Conservation (phyloP, 163 green algal genomes). For the Chlamydomonas reinhardtii region DNA sequence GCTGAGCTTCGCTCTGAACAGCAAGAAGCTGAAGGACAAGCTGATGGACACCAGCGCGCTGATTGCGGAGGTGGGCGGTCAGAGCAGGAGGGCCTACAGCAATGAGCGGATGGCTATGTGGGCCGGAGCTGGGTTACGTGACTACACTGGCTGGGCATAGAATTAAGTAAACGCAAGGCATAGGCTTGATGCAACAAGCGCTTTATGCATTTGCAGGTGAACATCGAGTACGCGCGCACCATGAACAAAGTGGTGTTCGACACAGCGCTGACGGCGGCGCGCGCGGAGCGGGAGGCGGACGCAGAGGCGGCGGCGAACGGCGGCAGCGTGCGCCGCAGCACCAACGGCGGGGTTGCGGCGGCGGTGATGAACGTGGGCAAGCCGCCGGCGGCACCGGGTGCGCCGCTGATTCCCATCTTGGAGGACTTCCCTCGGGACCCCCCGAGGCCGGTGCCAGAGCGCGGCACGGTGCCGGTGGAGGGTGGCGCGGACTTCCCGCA, state of each 20-base stretch:
- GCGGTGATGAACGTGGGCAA: too few species aligned
- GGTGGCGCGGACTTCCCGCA: slow-evolving; percentile 79
- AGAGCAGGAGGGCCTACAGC: background rate
- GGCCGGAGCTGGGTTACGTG: background rate
- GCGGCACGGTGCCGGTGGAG: slow-evolving; percentile 61
- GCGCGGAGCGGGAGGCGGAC: slow-evolving; percentile 27
- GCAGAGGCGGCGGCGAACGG: background rate
- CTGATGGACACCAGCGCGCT: slow-evolving; percentile 82
- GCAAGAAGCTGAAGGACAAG: slow-evolving; percentile 78
- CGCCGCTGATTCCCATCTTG: slow-evolving; percentile 49
- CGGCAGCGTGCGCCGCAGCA: background rate
- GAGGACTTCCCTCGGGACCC: slow-evolving; percentile 55
- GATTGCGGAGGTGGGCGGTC: slow-evolving; percentile 69
- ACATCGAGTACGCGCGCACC: slow-evolving; percentile 83
- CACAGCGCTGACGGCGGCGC: slow-evolving; percentile 37
- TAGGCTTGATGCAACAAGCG: too few species aligned
- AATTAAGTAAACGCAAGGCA: too few species aligned
- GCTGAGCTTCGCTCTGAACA: slow-evolving; percentile 80
- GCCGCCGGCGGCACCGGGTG: background rate
- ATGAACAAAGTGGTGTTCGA: slow-evolving; percentile 83
- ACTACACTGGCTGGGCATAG: too few species aligned
- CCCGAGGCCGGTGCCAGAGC: slow-evolving; percentile 30
- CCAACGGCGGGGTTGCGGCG: background rate
- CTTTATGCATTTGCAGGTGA: slow-evolving; percentile 57
- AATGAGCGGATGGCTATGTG: too few species aligned